Conservation (phyloP, 2,329 filamentous ascomycete species). For the Fusarium sambucinum region DNA sequence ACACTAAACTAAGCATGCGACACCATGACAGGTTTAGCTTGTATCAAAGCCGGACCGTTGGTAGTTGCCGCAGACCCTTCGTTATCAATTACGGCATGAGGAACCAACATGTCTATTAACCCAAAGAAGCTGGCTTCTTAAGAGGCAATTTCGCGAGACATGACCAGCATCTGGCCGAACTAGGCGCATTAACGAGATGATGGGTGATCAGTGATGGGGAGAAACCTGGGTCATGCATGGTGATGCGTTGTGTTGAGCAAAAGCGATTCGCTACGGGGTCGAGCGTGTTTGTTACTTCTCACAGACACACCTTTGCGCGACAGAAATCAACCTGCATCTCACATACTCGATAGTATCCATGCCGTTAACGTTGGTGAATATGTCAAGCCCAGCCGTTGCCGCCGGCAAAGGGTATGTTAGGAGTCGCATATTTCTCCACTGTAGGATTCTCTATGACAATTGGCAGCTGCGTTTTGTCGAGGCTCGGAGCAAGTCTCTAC, state of each 20-base stretch:
- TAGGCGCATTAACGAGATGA: not conserved
- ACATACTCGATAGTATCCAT: conserved; percentile 3
- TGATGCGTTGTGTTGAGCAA: conserved; percentile 15
- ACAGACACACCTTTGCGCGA: conserved; percentile 18
- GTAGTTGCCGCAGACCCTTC: not conserved
- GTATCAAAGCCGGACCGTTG: conserved; percentile 18
- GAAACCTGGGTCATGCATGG: not conserved
- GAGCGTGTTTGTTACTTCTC: conserved; percentile 6
- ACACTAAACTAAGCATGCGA: conserved; percentile 40
- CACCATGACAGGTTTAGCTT: conserved; percentile 38
- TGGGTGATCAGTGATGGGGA: not conserved
- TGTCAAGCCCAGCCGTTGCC: conserved; percentile 26
- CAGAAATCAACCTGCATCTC: conserved; percentile 18
- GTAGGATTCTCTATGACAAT: conserved; percentile 16
- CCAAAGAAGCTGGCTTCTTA: not conserved
- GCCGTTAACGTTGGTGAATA: not conserved
- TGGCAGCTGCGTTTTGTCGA: not conserved
- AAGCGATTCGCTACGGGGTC: not conserved
- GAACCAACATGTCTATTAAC: not conserved
- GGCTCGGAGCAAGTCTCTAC: not conserved
- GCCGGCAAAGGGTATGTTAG: conserved; percentile 33
- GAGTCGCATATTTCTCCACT: conserved; percentile 38
- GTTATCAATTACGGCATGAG: conserved; percentile 1
- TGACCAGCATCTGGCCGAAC: conserved; percentile 5
- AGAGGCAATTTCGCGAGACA: not conserved